Base-by-base conservation (phyloP, 78 protist genomes). In the Dictyostelium purpureum region DNA sequence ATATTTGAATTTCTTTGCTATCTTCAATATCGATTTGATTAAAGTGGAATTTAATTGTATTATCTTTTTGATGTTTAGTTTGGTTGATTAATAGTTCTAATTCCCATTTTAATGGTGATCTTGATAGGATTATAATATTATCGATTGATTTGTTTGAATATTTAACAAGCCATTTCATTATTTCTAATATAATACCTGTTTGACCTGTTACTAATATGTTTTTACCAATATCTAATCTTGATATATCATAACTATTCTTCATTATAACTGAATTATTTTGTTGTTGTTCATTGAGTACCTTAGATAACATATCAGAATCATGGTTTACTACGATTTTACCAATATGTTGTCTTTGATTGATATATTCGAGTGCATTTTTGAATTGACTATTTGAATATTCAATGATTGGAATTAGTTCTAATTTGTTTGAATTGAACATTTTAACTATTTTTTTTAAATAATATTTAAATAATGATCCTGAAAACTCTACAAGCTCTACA, bases 21-120 rank as follows among this genome's bases (percentile, higher is more conserved):
- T 74, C 16, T 19, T 33, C 38, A 35, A 74, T 7, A 33, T 74
- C 80, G 6, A 45, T 19, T 24, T n/a, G 12, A 19, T 40, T 74
- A 16, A 74, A 74, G 51, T 74, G 45, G 35, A 51, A 74, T 26
- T 74, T 45, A 1, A 31, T 57, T 24, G n/a, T 61, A 12, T 61
- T 61, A n/a, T n/a, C n/a, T n/a, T 16, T 61, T 14, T 7, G 0
- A 0, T 9, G 4, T 33, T 51, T 57, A 45, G 26, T 24, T 35
- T 61, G 12, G 42, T 85, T 85, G 51, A 85, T 85, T 33, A 59
- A 35, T 16, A 45, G 16, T 45, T 85, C 47, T 16, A 85, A 31
- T 35, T 75, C 91, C 91, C 91, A 85, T 51, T 85, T 85, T 52
- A 85, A 21, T 42, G 69, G 26, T 10, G 82, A 73, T 54, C 49